Evolutionary conservation across 495 filamentous ascomycete genomes (phyloP).

Genomic region (Lophiotrema nucula): DNA sequence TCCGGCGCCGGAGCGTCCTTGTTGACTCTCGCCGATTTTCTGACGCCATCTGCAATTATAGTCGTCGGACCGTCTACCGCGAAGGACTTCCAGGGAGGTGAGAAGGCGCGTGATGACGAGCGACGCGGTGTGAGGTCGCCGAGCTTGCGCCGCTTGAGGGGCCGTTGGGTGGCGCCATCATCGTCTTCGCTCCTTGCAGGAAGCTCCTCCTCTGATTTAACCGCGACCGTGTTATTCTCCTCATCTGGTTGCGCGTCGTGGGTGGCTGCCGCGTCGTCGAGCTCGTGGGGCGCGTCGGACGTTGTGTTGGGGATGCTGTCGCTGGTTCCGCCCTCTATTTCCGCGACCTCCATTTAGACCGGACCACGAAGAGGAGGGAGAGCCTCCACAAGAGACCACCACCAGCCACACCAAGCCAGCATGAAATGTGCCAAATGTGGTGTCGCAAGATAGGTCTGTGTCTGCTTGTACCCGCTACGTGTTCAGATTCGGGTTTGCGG

Average conservation of each 20-base stretch:
- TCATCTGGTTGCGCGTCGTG: not conserved
- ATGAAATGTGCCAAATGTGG: constrained; percentile 59
- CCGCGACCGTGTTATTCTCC: constrained; percentile 1
- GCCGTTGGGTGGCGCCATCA: constrained; percentile 53
- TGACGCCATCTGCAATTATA: constrained; percentile 70
- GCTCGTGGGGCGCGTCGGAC: constrained; percentile 7
- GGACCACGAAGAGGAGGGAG: too few relatives aligned
- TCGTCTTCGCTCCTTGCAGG: constrained; percentile 14
- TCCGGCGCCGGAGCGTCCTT: constrained; percentile 49
- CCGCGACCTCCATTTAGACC: too few relatives aligned
- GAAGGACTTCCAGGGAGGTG: constrained; percentile 92
- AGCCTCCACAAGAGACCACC: constrained; percentile 49
- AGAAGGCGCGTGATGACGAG: constrained; percentile 55
- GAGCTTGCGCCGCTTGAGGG: constrained; percentile 73
- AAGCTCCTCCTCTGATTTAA: constrained; percentile 15
- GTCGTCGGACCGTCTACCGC: constrained; percentile 84
- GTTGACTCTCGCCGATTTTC: constrained; percentile 53
- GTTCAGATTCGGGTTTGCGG: constrained; percentile 49
- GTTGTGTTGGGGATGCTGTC: too few relatives aligned
- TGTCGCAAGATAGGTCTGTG: constrained; percentile 62
- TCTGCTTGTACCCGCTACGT: constrained; percentile 52
- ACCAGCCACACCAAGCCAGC: constrained; percentile 64
- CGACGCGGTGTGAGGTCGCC: constrained; percentile 49
- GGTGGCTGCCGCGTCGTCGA: constrained; percentile 21
- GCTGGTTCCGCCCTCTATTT: too few relatives aligned